Base-by-base conservation (phyloP, 176 grass and related monocot species). In the Hordeum vulgare region DNA sequence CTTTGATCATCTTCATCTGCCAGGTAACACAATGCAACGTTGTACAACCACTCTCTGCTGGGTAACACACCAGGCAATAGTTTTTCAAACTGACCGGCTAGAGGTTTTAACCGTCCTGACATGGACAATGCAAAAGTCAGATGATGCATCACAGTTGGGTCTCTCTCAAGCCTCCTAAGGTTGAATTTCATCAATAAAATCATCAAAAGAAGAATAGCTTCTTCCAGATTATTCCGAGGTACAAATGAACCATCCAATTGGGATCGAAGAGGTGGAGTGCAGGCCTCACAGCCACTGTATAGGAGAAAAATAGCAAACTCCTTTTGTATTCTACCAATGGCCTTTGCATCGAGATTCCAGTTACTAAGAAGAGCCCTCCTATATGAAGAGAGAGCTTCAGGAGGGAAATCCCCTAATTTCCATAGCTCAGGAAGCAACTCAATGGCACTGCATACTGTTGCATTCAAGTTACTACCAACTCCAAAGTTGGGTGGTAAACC, bases 351-450 rank as follows among this genome's bases (percentile, higher is more conserved):
- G 47, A 98, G 90, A 61, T 93, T 95, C 95, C 92, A 98, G 13
- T 88, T 86, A 64, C 73, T 71, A 61, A 90, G 75, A 76, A 98
- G 95, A 85, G 90, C 90, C 71, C 88, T 89, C 75, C 95, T 88
- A 65, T 95, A 98, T 80, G 95, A 95, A 61, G 77, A 90, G 10
- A 95, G 84, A 61, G 74, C 89, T 83, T 98, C 85, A 86, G 83
- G 77, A 63, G 53, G 71, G 39, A 83, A 98, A 39, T 83, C 88
- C 15, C 79, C 89, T 84, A 82, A 79, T 81, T 90, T 80, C 89
- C 89, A 91, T 85, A 98, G 87, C 74, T 98, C 89, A 18, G 92
- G 96, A 86, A 98, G 84, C 65, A 95, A 88, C 82, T 98, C 89
- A 20, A 90, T 85, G 25, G 93, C 82, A 45, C 67, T 91, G 84